Conservation (phyloP, 202 grass and related monocot genomes). For the Brachypodium distachyon region DNA sequence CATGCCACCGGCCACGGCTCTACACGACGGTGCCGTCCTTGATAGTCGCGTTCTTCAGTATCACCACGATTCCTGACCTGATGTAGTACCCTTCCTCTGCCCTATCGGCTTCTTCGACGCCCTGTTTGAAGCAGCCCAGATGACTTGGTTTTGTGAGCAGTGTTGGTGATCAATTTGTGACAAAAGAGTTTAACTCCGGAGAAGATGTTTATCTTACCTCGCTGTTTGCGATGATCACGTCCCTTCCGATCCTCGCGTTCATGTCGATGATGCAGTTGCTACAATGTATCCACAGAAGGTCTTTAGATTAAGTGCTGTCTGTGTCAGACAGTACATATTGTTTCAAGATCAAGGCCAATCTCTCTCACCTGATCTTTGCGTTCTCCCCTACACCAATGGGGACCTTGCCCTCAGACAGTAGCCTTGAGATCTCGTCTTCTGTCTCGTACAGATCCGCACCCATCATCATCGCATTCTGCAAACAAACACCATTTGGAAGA, state of each 20-base stretch:
- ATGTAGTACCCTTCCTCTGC: slow-evolving; percentile 55
- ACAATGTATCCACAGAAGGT: background rate
- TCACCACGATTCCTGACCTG: slow-evolving; percentile 43
- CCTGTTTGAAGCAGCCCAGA: slow-evolving; percentile 12
- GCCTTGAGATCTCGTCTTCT: slow-evolving; percentile 49
- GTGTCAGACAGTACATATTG: background rate
- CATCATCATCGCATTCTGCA: slow-evolving; percentile 84
- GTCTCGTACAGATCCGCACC: slow-evolving; percentile 67
- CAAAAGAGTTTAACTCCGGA: background rate
- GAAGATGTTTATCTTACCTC: slow-evolving; percentile 21
- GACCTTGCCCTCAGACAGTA: slow-evolving; percentile 56
- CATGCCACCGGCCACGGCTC: background rate
- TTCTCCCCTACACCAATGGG: slow-evolving; percentile 69
- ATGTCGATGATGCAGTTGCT: slow-evolving; percentile 85
- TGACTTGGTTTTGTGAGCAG: background rate
- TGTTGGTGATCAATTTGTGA: background rate
- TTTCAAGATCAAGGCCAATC: background rate
- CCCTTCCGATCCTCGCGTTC: slow-evolving; percentile 66
- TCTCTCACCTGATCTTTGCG: slow-evolving; percentile 58
- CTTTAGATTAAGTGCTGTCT: background rate
- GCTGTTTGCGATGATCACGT: slow-evolving; percentile 46
- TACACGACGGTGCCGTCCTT: slow-evolving; percentile 62
- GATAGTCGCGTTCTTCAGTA: slow-evolving; percentile 61
- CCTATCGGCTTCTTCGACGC: slow-evolving; percentile 64
- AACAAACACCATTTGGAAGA: background rate